Evolutionary conservation across 306 rosid genomes (phyloP), one percentile per base, ranked within the genome.

Genomic region (Castanea mollissima): DNA sequence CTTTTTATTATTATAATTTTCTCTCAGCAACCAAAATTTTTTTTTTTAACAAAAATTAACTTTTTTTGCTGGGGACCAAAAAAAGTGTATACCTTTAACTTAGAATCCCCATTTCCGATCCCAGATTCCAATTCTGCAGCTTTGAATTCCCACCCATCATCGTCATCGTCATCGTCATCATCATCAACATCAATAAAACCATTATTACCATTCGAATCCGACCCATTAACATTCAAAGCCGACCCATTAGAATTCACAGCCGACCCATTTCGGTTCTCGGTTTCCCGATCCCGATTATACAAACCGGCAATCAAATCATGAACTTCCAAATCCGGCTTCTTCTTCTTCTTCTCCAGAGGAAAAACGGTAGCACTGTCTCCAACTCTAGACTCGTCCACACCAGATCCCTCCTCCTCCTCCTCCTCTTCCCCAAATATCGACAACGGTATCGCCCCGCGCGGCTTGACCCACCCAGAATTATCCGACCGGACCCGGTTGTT

Each of bases 71-170:
- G 0, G 16, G 34, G 4, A 59, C 69, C 29, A 38, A 34, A 44
- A 44, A 29, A 59, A 73, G 52, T 11, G 14, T 65, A 34, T 8
- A 52, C 6, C 41, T 69, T 78, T 79, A 88, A 90, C 92, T 85
- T 58, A 29, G 44, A 71, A 83, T 78, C 68, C 55, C 73, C 86
- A 79, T 25, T 83, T 8, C 79, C 82, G 55, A 13, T 76, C 67
- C 62, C 86, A 51, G 76, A 73, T 71, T 82, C 89, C 55, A 87
- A 52, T 79, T 89, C 90, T 3, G 99, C 99, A 60, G 86, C 85
- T 85, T 91, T 93, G 85, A 95, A 95, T 81, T 95, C 99, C 99
- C 99, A 95, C 38, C 99, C 97, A 83, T 83, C 97, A 12, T 90
- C 85, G 20, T 81, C 85, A 23, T 81, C 94, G 10, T 80, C 90